Evolutionary conservation across 2,329 filamentous ascomycete genomes (phyloP), one percentile per base, ranked within the genome.

Genomic region (Aspergillus candidus): DNA sequence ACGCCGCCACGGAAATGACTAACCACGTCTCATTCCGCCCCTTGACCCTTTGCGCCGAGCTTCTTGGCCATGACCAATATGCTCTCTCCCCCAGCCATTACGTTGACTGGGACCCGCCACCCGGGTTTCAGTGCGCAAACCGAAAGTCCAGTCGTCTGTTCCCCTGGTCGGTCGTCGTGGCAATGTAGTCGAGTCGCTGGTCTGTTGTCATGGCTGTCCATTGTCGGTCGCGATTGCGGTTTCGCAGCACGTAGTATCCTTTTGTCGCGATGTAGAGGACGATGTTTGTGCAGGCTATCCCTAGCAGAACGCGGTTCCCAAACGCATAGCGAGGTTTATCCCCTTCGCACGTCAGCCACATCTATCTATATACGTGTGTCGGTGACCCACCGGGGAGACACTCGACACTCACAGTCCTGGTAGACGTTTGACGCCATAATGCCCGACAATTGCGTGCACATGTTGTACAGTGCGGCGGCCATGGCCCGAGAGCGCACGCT

Each of bases 241-340:
- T 68, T 14, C 56, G 55, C 40, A 50, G 45, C 6, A 60, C 48
- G 47, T 66, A 67, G 50, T 67, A 66, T 11, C 42, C 40, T 40
- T 66, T 66, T 2, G 57, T 56, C 15, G 57, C 44, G 5, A 51
- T 14, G 38, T 62, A 65, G n/a, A 62, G 40, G 8, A 48, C 49
- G 11, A 62, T 48, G 35, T 61, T 63, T 11, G 53, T 43, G 4
- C 50, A 49, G 17, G 47, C 47, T 2, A 64, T 39, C 3, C 44
- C 49, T 7, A 62, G 36, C 11, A 62, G 47, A 4, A 51, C 48
- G 4, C 70, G 53, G 68, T 74, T 47, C 54, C 67, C 59, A 70
- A 73, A 33, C 62, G 60, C 54, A 72, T 75, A 57, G 69, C 71
- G 30, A 70, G 55, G 41, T 64, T 66, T 56, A 62, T 73, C 72